phyloP scores from a whole-genome alignment of 352 stramenopile genomes.

The Phytophthora sp. region DNA sequence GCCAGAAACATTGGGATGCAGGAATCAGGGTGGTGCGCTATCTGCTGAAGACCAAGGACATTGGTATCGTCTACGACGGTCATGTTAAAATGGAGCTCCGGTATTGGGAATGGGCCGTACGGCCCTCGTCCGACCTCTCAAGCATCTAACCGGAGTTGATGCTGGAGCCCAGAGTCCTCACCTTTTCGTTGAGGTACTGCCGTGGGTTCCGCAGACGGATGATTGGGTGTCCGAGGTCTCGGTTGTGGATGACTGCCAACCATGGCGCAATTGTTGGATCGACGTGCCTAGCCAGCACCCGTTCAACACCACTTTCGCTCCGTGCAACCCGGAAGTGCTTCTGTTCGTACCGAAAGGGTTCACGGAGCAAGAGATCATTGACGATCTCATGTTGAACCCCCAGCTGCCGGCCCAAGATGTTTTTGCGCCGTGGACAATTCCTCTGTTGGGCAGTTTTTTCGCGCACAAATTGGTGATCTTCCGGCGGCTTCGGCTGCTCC shows the following conservation, averaged over 20 bases:
- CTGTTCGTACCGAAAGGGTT: not conserved
- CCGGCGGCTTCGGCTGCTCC: no score
- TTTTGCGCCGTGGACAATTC: no score
- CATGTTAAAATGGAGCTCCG: no score
- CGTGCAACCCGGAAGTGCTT: not conserved
- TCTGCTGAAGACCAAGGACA: slow-evolving; percentile 19
- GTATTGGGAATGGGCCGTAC: not conserved
- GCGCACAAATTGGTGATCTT: no score
- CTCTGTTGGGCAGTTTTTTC: no score
- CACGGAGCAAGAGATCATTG: no score
- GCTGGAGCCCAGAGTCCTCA: not conserved
- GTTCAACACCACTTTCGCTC: not conserved
- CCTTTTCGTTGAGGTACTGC: not conserved
- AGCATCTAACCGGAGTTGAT: not conserved
- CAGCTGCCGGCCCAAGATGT: no score
- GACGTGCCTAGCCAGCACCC: not conserved
- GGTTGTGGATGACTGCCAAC: not conserved
- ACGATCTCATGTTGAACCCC: no score
- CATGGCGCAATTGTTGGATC: slow-evolving; percentile 3
- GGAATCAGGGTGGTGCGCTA: slow-evolving; percentile 17
- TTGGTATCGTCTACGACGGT: slow-evolving; percentile 12
- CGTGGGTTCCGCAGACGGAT: not conserved
- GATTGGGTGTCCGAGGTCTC: not conserved
- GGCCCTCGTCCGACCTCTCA: no score
- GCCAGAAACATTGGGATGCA: slow-evolving; percentile 23